These are phyloP conservation scores for Papiliotrema terrestris DNA, from an alignment of 1,284 basidiomycete genomes.

Conservation along the genomic window DNA sequence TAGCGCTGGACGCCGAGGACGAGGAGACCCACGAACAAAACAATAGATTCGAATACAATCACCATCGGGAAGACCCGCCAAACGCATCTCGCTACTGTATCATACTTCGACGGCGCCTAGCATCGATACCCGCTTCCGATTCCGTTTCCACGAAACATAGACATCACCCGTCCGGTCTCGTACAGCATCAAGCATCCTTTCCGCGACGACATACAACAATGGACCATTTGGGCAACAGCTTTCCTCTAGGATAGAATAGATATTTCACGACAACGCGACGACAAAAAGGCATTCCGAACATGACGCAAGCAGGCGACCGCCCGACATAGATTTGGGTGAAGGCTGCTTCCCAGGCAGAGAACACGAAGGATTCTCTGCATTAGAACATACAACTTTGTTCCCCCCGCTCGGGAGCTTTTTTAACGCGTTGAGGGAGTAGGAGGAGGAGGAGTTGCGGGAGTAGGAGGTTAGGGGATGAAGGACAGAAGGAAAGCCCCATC, in stretches of 20 bases:
- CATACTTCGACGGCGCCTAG: neutral
- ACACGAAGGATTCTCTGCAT: no score
- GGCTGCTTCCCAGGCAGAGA: no score
- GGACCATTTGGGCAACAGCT: slow-evolving; percentile 1
- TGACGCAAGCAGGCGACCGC: no score
- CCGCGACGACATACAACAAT: neutral
- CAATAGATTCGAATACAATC: no score
- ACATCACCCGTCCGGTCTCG: neutral
- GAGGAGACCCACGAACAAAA: neutral
- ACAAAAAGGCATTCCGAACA: no score
- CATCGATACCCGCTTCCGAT: neutral
- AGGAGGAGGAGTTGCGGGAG: neutral
- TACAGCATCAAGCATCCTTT: no score
- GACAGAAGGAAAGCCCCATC: neutral
- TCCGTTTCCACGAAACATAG: neutral
- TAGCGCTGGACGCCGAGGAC: slow-evolving; percentile 6
- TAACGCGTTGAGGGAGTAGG: slow-evolving; percentile 1
- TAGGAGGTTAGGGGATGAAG: neutral
- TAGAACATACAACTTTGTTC: no score
- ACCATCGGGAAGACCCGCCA: no score
- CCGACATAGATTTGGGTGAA: no score
- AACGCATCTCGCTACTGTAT: no score
- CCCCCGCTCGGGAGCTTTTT: neutral
- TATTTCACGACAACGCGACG: no score
- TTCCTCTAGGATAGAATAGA: no score